Evolutionary conservation across 345 rosid species (phyloP).

Genomic region (Sonneratia alba): DNA sequence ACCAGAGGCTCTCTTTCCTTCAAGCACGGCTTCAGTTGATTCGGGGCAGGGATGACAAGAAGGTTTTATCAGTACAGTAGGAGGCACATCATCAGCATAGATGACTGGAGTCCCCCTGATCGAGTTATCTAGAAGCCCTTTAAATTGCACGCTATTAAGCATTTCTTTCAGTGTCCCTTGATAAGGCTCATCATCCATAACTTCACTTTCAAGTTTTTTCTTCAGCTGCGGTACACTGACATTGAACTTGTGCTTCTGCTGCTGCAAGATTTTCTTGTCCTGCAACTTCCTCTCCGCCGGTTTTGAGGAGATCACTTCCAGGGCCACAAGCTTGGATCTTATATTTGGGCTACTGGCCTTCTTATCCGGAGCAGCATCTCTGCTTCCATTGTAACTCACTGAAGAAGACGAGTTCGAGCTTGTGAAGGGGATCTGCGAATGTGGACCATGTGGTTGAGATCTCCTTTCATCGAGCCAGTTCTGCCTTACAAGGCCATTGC

Average conservation of each 20-base stretch:
- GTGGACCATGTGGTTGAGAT: slow-evolving; percentile 17
- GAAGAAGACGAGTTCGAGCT: slow-evolving; percentile 55
- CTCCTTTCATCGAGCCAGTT: slow-evolving; percentile 33
- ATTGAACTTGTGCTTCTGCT: slow-evolving; percentile 19
- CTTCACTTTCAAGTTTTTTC: slow-evolving; percentile 21
- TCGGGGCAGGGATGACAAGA: neutral
- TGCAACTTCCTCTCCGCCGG: slow-evolving; percentile 19
- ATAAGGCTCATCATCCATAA: slow-evolving; percentile 15
- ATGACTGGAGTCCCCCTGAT: slow-evolving; percentile 11
- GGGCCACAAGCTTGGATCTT: slow-evolving; percentile 90
- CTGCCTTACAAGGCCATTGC: slow-evolving; percentile 52
- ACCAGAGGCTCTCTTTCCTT: neutral
- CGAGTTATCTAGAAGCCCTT: slow-evolving; percentile 29
- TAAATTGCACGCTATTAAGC: slow-evolving; percentile 35
- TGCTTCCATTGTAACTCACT: slow-evolving; percentile 12
- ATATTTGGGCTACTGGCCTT: slow-evolving; percentile 39
- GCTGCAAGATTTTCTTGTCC: slow-evolving; percentile 15
- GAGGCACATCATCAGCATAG: slow-evolving; percentile 17
- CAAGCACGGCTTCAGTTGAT: neutral
- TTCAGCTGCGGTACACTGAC: slow-evolving; percentile 24
- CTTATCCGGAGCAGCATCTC: slow-evolving; percentile 26
- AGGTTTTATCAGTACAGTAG: slow-evolving; percentile 64
- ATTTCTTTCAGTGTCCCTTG: slow-evolving; percentile 34
- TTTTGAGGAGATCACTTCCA: slow-evolving; percentile 51
- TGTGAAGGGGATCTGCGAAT: slow-evolving; percentile 48